Conservation (phyloP, 768 basidiomycete genomes). For the Sporobolomyces phaffii region DNA sequence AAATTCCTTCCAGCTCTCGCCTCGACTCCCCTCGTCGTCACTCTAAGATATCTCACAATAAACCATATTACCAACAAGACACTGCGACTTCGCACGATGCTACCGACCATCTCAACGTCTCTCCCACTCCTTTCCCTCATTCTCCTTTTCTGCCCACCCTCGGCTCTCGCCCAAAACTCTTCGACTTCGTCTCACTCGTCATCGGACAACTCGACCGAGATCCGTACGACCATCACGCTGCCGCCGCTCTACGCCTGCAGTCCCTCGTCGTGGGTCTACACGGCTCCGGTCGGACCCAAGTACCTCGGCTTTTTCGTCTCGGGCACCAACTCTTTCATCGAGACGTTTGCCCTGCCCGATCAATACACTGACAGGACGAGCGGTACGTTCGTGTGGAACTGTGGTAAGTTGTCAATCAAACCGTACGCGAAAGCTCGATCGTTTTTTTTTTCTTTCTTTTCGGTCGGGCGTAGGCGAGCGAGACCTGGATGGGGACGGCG, state of each 20-base stretch:
- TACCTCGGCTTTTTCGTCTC: slow-evolving; percentile 2
- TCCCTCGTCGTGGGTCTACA: slow-evolving; percentile 1
- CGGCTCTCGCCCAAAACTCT: not conserved
- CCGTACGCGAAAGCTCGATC: too few relatives aligned
- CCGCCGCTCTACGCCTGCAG: not conserved
- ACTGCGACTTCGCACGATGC: too few relatives aligned
- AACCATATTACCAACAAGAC: too few relatives aligned
- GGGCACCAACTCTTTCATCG: not conserved
- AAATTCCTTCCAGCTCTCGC: too few relatives aligned
- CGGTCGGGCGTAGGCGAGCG: too few relatives aligned
- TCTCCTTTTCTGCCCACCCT: not conserved
- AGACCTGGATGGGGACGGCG: too few relatives aligned
- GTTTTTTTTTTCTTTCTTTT: not conserved
- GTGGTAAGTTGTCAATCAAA: slow-evolving; percentile 1
- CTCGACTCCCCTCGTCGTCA: too few relatives aligned
- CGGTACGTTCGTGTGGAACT: slow-evolving; percentile 9
- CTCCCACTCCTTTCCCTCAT: not conserved
- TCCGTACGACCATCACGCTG: not conserved
- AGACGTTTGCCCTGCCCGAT: not conserved
- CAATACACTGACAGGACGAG: not conserved
- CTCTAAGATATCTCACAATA: too few relatives aligned
- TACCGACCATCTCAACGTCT: too few relatives aligned
- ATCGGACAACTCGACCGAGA: too few relatives aligned
- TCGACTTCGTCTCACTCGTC: not conserved
- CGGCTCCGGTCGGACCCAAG: slow-evolving; percentile 2